These are phyloP conservation scores for Microbotryum intermedium DNA, from an alignment of 1,284 basidiomycete genomes.

Conservation along the genomic window DNA sequence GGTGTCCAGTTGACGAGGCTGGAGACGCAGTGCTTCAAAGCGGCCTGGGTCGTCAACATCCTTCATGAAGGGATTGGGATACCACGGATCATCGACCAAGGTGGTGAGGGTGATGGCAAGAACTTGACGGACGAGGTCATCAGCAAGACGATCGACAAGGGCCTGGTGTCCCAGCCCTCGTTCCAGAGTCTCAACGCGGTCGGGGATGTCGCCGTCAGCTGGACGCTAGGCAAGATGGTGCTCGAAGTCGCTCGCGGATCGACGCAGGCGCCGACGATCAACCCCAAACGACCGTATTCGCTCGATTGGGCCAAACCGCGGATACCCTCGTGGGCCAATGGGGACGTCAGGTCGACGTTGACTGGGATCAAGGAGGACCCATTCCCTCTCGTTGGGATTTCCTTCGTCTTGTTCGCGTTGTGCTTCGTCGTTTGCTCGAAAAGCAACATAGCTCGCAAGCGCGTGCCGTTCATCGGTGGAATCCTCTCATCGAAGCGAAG, in stretches of 20 bases:
- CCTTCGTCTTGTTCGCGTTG: too few relatives aligned
- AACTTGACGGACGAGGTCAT: constrained; percentile 54
- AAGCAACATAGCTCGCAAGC: too few relatives aligned
- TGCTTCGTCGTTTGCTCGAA: too few relatives aligned
- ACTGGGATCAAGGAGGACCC: constrained; percentile 11
- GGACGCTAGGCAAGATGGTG: constrained; percentile 98
- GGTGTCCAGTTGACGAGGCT: constrained; percentile 70
- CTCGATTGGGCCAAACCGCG: constrained; percentile 16
- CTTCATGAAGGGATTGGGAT: constrained; percentile 93
- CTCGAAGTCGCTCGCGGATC: constrained; percentile 57
- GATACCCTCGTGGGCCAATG: constrained; percentile 17
- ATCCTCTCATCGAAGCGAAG: too few relatives aligned
- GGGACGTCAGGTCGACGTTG: constrained; percentile 14
- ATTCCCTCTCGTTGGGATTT: constrained; percentile 9
- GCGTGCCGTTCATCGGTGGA: too few relatives aligned
- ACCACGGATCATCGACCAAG: constrained; percentile 76
- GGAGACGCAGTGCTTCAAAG: constrained; percentile 99
- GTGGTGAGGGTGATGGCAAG: constrained; percentile 52
- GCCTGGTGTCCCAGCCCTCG: constrained; percentile 51
- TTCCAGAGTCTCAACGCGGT: constrained; percentile 92
- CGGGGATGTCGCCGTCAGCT: constrained; percentile 84
- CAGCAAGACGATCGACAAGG: constrained; percentile 66
- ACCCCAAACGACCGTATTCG: not conserved
- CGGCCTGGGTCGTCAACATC: constrained; percentile 94
- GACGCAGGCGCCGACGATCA: constrained; percentile 10